Evolutionary conservation across 2,329 filamentous ascomycete species (phyloP).

Genomic region (Fusarium secorum): DNA sequence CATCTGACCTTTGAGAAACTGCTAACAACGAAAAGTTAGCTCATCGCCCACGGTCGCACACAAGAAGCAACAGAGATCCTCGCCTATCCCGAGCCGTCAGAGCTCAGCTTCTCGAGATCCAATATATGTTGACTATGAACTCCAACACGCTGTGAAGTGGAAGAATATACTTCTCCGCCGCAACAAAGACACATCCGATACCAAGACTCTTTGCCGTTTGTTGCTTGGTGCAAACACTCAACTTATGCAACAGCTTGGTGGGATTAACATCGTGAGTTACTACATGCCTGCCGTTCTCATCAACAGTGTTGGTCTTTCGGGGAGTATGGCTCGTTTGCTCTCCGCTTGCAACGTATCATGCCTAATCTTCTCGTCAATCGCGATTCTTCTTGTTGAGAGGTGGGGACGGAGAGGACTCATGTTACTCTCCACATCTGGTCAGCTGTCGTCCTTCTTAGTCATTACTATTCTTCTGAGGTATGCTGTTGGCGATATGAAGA

Average conservation of each 20-base stretch:
- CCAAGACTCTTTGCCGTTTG: conserved; percentile 18
- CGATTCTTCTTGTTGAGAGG: conserved; percentile 8
- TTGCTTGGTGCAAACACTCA: conserved; percentile 54
- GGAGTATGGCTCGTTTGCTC: conserved; percentile 58
- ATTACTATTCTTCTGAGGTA: conserved; percentile 24
- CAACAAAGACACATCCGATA: conserved; percentile 6
- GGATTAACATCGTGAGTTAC: conserved; percentile 17
- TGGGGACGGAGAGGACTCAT: conserved; percentile 25
- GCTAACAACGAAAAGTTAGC: too few relatives aligned
- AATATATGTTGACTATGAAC: too few relatives aligned
- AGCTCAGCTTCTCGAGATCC: too few relatives aligned
- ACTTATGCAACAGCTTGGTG: conserved; percentile 38
- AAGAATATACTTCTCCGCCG: neutral
- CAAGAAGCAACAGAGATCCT: too few relatives aligned
- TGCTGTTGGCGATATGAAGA: conserved; percentile 3
- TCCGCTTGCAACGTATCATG: conserved; percentile 53
- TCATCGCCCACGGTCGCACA: too few relatives aligned
- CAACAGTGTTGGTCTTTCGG: conserved; percentile 56
- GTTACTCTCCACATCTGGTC: conserved; percentile 20
- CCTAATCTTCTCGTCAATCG: conserved; percentile 23
- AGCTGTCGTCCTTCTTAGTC: conserved; percentile 21
- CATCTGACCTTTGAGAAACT: too few relatives aligned
- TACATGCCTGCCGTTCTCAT: conserved; percentile 59
- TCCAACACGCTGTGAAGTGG: too few relatives aligned
- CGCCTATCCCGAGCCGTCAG: too few relatives aligned